These are phyloP conservation scores for Ophiostoma sp. DNA, from an alignment of 2,329 filamentous ascomycete genomes.

Conservation along the genomic window DNA sequence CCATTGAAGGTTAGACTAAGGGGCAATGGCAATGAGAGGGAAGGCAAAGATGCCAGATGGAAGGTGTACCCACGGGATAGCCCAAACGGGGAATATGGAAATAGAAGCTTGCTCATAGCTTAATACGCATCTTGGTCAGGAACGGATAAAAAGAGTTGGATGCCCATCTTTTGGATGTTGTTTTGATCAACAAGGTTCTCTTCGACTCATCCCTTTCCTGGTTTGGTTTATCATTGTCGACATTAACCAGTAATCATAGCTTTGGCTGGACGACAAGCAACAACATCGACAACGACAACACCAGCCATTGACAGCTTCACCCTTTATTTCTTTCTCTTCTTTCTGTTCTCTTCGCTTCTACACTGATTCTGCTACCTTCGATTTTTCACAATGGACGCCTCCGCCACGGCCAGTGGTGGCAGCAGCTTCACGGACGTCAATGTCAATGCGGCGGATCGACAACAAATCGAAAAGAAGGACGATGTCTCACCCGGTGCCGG, in stretches of 20 bases:
- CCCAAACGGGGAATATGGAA: neutral
- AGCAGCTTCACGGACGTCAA: conserved; percentile 16
- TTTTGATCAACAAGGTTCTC: neutral
- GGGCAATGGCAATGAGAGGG: neutral
- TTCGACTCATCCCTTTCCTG: neutral
- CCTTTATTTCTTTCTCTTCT: neutral
- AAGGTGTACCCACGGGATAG: neutral
- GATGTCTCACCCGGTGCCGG: neutral
- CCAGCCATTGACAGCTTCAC: neutral
- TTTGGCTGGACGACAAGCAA: neutral
- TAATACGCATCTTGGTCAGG: neutral
- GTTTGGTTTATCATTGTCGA: neutral
- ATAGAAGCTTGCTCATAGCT: neutral
- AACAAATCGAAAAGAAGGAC: neutral
- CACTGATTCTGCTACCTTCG: neutral
- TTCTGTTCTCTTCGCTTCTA: neutral
- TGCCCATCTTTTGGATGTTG: neutral
- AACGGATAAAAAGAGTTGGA: neutral
- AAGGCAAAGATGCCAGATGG: neutral
- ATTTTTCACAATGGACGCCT: neutral
- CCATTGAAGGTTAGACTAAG: too few relatives aligned
- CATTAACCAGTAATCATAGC: neutral
- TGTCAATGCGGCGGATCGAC: neutral
- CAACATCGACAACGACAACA: neutral
- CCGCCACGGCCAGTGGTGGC: neutral